phyloP scores from a whole-genome alignment of 176 grass and related monocot genomes.

The Oryza longistaminata region DNA sequence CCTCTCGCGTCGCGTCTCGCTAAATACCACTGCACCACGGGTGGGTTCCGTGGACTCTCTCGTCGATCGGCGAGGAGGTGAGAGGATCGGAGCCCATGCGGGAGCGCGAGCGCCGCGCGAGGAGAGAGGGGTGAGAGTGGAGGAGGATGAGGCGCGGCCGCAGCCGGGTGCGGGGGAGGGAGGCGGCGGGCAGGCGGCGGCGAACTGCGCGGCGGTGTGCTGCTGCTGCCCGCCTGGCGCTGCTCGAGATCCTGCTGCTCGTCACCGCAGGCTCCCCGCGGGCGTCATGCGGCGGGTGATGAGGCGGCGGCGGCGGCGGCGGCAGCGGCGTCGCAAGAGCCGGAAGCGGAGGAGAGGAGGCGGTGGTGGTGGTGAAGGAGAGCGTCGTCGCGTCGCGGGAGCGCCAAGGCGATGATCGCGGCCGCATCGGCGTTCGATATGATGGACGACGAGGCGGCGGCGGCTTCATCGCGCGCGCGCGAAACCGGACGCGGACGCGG shows the following conservation, averaged over 20 bases:
- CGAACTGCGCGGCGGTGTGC: conserved; percentile 69
- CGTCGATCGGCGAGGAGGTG: background rate
- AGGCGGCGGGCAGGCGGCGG: conserved; percentile 67
- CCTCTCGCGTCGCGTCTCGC: background rate
- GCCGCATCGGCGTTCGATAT: background rate
- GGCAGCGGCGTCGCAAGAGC: background rate
- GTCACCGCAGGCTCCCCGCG: conserved; percentile 33
- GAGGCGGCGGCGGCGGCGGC: background rate
- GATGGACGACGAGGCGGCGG: conserved; percentile 2
- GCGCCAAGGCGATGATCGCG: conserved; percentile 47
- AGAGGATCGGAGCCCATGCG: background rate
- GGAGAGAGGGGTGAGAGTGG: background rate
- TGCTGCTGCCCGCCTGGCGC: conserved; percentile 78
- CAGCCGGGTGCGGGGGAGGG: conserved; percentile 46
- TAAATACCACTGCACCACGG: conserved; percentile 27
- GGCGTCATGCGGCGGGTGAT: conserved; percentile 35
- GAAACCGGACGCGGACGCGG: background rate
- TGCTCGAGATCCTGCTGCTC: conserved; percentile 57
- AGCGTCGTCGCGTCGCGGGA: conserved; percentile 26
- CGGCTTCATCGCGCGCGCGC: background rate
- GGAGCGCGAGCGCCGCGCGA: conserved; percentile 9
- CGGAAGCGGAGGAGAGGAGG: background rate
- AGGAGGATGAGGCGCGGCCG: conserved; percentile 4
- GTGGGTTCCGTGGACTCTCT: background rate
- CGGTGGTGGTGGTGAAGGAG: background rate